Evolutionary conservation across 768 basidiomycete genomes (phyloP), one percentile per base, ranked within the genome.

Genomic region (Kwoniella mangroviensis): DNA sequence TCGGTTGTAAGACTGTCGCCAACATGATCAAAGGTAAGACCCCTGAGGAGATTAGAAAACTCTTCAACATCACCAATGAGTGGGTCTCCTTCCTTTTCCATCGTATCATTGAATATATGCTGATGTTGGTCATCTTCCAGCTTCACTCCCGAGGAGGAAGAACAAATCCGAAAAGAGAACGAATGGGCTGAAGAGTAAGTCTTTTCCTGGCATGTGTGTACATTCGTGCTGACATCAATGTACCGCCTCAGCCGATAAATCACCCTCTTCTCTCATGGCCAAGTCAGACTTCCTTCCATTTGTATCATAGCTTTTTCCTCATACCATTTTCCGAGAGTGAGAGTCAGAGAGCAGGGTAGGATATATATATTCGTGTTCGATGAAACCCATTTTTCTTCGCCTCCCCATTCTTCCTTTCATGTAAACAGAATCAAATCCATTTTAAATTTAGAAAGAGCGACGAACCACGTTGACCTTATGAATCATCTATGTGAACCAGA

Each of bases 21-120:
- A 98, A 98, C 88, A 99, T 98, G 97, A 98, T 99, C 88, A 98
- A 99, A 86, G 97, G 97, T 42, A 99, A 99, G 88, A 96, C 95
- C 3, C 97, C 97, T 24, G 97, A 98, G 84, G 97, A 98, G 85
- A 98, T 99, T 76, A 91, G 96, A 68, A 98, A 98, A 81, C 88
- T 98, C 64, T 98, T 94, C 87, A 96, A 97, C 88, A 94, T 95
- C 74, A 92, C 93, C 65, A 79, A 82, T 72, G 79, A 82, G 79
- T 79, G 34, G 60, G 80, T 79, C 19, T 19, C 9, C 60, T 21
- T 34, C 52, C 43, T 22, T 19, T 34, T 11, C 13, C 22, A 6
- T 13, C n/a, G 5, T 24, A 41, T 40, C 22, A 49, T n/a, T 28
- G 41, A 11, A 22, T 21, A 21, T n/a, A 12, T 65, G 72, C 75